Base-by-base conservation (phyloP, 495 filamentous ascomycete genomes). In the Letharia columbiana region DNA sequence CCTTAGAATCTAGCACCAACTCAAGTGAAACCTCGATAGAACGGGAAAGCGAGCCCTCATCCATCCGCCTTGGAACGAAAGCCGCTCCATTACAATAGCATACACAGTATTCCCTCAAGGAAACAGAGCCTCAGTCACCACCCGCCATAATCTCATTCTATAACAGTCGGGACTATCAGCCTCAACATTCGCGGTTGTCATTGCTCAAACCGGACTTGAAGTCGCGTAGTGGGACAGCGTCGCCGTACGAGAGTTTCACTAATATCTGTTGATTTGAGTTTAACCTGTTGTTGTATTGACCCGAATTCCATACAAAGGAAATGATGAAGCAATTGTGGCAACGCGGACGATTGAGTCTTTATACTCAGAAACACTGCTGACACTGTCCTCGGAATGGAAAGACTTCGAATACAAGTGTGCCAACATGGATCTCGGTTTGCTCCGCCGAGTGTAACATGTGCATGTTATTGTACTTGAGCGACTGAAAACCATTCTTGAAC, bases 161-260 rank as follows among this genome's bases (percentile, higher is more conserved):
- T 44, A 28, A 40, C 11, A 44, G 39, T 42, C 20, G 39, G 39
- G 59, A 44, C 59, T 61, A 40, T 61, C 39, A 42, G 28, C 23
- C 59, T 61, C 12, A 61, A 31, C 37, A 44, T 31, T 61, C n/a
- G 12, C 59, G n/a, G n/a, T 61, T 61, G n/a, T 28, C 3, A 28
- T 23, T 23, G 10, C 28, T 44, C 10, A 44, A 61, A 28, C 59
- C 11, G 28, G 37, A 44, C 39, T 61, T 61, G 39, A 61, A 61
- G 59, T 40, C 59, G 59, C 59, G 18, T 28, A 15, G 40, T 61
- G 13, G 23, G 59, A 61, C n/a, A 61, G 59, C 37, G 59, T 61
- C 39, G 59, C 59, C n/a, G 10, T 61, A 61, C n/a, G 4, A 44
- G 28, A 61, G 59, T 61, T 61, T 61, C 39, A 61, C 59, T 61